A percentile compares a stretch with the other conserved stretches of the same genome.
These are phyloP conservation scores for Lycium barbarum DNA, from an alignment of 257 asterid species.

Conservation along the genomic window DNA sequence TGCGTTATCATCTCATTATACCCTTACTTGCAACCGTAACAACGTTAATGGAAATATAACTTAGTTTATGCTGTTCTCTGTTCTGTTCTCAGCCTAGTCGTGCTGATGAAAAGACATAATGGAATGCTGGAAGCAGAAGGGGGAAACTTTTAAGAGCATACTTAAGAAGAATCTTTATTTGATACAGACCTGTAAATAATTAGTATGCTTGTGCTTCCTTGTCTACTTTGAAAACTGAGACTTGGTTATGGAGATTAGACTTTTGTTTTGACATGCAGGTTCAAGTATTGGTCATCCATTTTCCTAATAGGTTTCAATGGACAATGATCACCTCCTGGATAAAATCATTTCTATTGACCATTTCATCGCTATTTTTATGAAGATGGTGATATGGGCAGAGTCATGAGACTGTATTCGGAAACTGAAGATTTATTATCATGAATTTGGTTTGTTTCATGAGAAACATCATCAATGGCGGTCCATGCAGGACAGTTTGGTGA, in stretches of 20 bases:
- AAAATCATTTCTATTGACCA: neutral
- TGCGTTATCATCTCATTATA: conserved; percentile 50
- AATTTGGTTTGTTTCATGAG: neutral
- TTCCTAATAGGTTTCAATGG: neutral
- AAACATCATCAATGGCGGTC: neutral
- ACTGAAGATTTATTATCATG: neutral
- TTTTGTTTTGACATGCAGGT: conserved; percentile 13
- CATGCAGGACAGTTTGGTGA: neutral
- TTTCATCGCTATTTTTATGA: neutral
- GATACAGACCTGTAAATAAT: neutral
- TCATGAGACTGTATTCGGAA: neutral
- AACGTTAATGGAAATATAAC: neutral
- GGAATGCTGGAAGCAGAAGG: conserved; percentile 22
- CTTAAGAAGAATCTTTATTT: neutral
- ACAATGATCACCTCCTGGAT: neutral
- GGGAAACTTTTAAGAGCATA: neutral
- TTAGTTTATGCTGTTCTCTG: neutral
- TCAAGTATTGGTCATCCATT: neutral
- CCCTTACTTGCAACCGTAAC: conserved; percentile 52
- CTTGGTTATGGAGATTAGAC: neutral
- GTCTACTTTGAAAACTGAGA: neutral
- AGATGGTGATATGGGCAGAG: neutral
- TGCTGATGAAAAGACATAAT: neutral
- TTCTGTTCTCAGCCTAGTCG: neutral
- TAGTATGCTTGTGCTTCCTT: neutral